Conservation (phyloP, 177 flowering plant genomes). For the Vitis hybrid region DNA sequence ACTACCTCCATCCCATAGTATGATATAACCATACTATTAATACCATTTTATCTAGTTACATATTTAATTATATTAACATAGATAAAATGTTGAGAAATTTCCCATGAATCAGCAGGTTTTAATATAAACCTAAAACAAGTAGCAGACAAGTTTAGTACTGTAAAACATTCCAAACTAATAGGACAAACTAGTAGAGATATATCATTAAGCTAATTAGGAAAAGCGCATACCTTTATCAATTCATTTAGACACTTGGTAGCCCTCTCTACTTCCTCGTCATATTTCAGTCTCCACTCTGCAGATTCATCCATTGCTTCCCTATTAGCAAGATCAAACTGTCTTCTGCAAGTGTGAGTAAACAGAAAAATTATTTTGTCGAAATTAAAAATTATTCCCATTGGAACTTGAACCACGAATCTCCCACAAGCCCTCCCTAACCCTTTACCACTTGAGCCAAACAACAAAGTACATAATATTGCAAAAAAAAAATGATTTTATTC, state of each 20-base stretch:
- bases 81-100: neutral
- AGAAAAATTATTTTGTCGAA: neutral
- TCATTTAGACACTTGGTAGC: constrained; percentile 47
- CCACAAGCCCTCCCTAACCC: too few relatives aligned
- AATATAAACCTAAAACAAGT: neutral
- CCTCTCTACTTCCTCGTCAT: constrained; percentile 63
- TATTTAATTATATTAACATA: neutral
- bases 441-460: neutral
- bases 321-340: constrained; percentile 86
- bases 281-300: constrained; percentile 92
- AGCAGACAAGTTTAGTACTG: neutral
- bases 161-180: neutral
- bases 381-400: neutral
- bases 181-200: too few relatives aligned
- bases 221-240: constrained; percentile 41
- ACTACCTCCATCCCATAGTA: neutral
- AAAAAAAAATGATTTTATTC: too few relatives aligned
- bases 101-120: too few relatives aligned
- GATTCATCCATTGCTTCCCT: constrained; percentile 97
- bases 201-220: neutral
- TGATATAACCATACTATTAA: neutral
- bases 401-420: neutral
- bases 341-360: constrained; percentile 36
- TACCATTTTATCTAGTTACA: neutral
- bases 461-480: neutral